A percentile compares a stretch with the other conserved stretches of the same genome.
Evolutionary conservation across 139 green algal species (phyloP).

Genomic region (Picocystis salinarum): DNA sequence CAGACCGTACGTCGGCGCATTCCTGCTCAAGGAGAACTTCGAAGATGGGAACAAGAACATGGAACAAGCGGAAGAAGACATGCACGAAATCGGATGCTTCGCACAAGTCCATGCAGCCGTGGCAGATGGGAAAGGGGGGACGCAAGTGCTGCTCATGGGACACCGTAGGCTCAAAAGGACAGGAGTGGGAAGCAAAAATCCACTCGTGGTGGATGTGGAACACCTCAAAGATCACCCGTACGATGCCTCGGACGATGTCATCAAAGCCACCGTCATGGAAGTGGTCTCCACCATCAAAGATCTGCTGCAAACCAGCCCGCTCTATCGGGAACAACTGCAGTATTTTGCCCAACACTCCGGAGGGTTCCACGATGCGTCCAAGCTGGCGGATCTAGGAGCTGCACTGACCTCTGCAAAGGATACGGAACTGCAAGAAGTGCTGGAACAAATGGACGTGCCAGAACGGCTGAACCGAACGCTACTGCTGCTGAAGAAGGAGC

Average conservation of each 20-base stretch:
- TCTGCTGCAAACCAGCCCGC: slow-evolving; percentile 74
- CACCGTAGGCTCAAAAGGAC: slow-evolving; percentile 53
- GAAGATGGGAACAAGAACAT: background rate
- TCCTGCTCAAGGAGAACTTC: slow-evolving; percentile 30
- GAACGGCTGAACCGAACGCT: slow-evolving; percentile 35
- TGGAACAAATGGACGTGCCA: slow-evolving; percentile 1
- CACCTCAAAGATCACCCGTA: slow-evolving; percentile 71
- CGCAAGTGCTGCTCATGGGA: slow-evolving; percentile 74
- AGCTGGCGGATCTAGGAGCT: slow-evolving; percentile 75
- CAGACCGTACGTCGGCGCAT: slow-evolving; percentile 83
- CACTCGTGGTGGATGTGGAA: slow-evolving; percentile 53
- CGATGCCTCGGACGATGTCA: slow-evolving; percentile 45
- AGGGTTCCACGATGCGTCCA: slow-evolving; percentile 70
- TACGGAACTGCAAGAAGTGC: slow-evolving; percentile 37
- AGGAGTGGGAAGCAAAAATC: slow-evolving; percentile 25
- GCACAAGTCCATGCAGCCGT: slow-evolving; percentile 30
- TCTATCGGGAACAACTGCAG: slow-evolving; percentile 87
- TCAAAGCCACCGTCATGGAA: slow-evolving; percentile 87
- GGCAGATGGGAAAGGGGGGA: slow-evolving; percentile 19
- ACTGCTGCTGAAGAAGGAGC: slow-evolving; percentile 87
- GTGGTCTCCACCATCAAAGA: slow-evolving; percentile 85
- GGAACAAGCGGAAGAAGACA: slow-evolving; percentile 10
- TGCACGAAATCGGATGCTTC: slow-evolving; percentile 72
- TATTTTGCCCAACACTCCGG: slow-evolving; percentile 30
- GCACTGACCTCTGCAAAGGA: slow-evolving; percentile 66